Evolutionary conservation across 2,329 filamentous ascomycete genomes (phyloP), one percentile per base, ranked within the genome.

Genomic region (Penicillium sp.): DNA sequence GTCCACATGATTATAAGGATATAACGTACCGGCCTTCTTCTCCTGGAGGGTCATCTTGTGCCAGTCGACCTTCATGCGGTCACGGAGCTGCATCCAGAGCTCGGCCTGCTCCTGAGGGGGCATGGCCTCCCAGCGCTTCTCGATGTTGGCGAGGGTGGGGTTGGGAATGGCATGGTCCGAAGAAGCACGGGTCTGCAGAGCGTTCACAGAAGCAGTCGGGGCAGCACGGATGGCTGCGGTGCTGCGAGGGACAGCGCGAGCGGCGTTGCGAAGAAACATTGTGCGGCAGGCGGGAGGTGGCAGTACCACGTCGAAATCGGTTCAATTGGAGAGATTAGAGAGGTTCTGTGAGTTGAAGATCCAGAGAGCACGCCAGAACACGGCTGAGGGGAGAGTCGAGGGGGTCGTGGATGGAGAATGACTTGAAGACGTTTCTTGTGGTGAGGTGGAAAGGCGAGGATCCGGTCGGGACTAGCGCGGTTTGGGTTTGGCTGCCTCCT

Each of bases 51-150:
- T 96, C 78, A 99, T 79, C 70, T 97, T 89, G 70, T 86, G 83
- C 93, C 93, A 99, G 80, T 89, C 90, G 66, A 82, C 84, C 88
- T 95, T 96, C 93, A 99, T 99, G 70, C 93, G 87, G 78, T 99
- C 93, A 75, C 93, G 84, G 74, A 99, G 80, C 64, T 87, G 80
- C 93, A 99, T 99, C 93, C 93, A 99, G 66, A 99, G 80, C 72
- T 99, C 93, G 62, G 93, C 93, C 84, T 99, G 93, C 83, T 99
- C 93, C 81, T 95, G 90, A 59, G 93, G 89, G 52, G 92, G 91
- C 88, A 97, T 91, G 58, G 80, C 83, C 80, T 99, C 93, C 93
- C 93, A 99, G 80, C 93, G 83, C 86, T 95, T 96, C 85, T 99
- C 93, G 70, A 99, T 97, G 77, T 95, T 90, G 75, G 89, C 88